Evolutionary conservation across 2,329 filamentous ascomycete genomes (phyloP), one percentile per base, ranked within the genome.

Genomic region (Teratosphaeria pseudoeucalypti): DNA sequence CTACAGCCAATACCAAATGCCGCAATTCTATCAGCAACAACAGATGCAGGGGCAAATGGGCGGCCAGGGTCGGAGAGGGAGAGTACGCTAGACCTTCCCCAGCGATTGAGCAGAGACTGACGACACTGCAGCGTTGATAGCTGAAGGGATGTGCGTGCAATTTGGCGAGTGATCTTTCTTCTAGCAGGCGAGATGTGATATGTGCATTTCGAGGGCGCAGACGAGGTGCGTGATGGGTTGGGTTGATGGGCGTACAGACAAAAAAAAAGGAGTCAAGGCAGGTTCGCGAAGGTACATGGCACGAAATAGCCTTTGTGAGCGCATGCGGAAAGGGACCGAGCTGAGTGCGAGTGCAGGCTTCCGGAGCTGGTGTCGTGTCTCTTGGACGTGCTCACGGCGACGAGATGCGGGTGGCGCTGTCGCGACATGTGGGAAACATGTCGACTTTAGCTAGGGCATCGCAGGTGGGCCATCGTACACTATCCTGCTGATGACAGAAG

Each of bases 1-100:
- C 11, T 43, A 52, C 16, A 68, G 66, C 11, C 67, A 68, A 55
- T 69, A 66, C 60, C 62, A 62, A 53, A 62, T 63, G 61, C 66
- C 64, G 10, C 59, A 60, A 56, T 54, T 64, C 27, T 68, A 64
- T 56, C 61, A 60, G 52, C 57, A 57, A 10, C 60, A 62, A 12
- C 66, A 66, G 52, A 63, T 64, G 61, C 63, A 62, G 29, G 60
- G 58, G 23, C 63, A 65, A 53, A 37, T 39, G 53, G 62, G 61
- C 37, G 58, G 58, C 27, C 43, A 59, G 52, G 16, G 43, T 10
- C 60, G 63, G 52, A 60, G 63, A 55, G 63, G 63, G 16, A 59
- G 63, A 58, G 63, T 65, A 54, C 57, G 62, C 32, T 61, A 53
- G 55, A 55, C 52, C 27, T 53, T 16, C 11, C 34, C 32, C 32